Evolutionary conservation across 805 yeast species (phyloP).

Genomic region (Grigorovia transvaalensis): DNA sequence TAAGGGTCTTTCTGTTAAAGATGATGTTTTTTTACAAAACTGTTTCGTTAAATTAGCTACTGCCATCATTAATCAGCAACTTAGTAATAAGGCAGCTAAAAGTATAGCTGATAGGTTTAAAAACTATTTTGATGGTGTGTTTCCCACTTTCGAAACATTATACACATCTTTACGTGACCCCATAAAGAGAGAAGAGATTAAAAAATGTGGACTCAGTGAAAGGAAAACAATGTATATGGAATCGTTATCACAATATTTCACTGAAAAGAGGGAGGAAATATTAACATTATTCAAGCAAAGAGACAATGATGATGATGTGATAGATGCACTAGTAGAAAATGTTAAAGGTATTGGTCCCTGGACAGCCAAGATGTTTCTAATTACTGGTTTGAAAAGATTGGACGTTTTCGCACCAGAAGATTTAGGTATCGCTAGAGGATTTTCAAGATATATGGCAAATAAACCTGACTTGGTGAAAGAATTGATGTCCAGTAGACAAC

Average conservation of each 20-base stretch:
- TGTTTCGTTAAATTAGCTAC: slow-evolving; percentile 35
- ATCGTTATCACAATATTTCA: slow-evolving; percentile 44
- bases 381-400: slow-evolving; percentile 55
- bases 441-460: slow-evolving; percentile 47
- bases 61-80: slow-evolving; percentile 60
- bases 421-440: slow-evolving; percentile 78
- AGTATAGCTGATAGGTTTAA: slow-evolving; percentile 46
- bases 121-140: slow-evolving; percentile 28
- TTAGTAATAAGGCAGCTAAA: slow-evolving; percentile 71
- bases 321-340: slow-evolving; percentile 35
- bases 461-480: slow-evolving; percentile 41
- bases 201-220: slow-evolving; percentile 57
- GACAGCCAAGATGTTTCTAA: slow-evolving; percentile 82
- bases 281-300: slow-evolving; percentile 29
- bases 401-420: slow-evolving; percentile 73
- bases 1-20: neutral
- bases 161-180: slow-evolving; percentile 20
- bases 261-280: slow-evolving; percentile 29
- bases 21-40: slow-evolving; percentile 15
- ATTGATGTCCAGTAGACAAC: slow-evolving; percentile 34
- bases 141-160: slow-evolving; percentile 46
- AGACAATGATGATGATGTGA: slow-evolving; percentile 36
- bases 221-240: slow-evolving; percentile 57
- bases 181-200: slow-evolving; percentile 35
- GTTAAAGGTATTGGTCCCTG: slow-evolving; percentile 74